These are phyloP conservation scores for Lantana camara DNA, from an alignment of 257 asterid genomes.

Conservation along the genomic window DNA sequence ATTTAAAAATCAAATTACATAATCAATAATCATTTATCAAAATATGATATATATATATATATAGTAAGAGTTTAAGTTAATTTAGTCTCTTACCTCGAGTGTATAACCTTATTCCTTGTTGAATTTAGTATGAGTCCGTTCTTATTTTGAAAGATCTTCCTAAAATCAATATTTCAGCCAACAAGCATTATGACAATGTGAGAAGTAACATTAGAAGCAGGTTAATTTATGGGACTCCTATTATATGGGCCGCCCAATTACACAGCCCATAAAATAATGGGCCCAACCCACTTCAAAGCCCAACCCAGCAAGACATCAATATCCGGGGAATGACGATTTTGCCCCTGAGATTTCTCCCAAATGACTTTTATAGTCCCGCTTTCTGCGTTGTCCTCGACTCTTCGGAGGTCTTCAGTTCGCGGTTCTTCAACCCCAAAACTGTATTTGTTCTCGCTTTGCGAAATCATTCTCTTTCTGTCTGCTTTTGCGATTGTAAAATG, in stretches of 20 bases:
- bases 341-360: neutral
- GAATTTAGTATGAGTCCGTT: no score
- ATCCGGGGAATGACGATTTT: neutral
- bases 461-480: neutral
- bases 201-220: no score
- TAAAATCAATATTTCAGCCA: no score
- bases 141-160: no score
- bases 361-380: neutral
- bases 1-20: no score
- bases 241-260: neutral
- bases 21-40: no score
- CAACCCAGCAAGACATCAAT: neutral
- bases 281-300: neutral
- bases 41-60: no score
- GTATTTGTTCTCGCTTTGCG: neutral
- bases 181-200: no score
- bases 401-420: slow-evolving; percentile 17
- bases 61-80: no score
- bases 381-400: slow-evolving; percentile 1
- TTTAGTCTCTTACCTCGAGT: no score
- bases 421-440: slow-evolving; percentile 23
- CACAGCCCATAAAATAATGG: neutral
- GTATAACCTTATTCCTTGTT: no score
- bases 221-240: no score
- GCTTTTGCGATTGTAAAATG: slow-evolving; percentile 32